Percentiles rank a stretch among this genome's conserved stretches.
phyloP scores from a whole-genome alignment of 768 basidiomycete species.

The Macrolepiota dolichaula region DNA sequence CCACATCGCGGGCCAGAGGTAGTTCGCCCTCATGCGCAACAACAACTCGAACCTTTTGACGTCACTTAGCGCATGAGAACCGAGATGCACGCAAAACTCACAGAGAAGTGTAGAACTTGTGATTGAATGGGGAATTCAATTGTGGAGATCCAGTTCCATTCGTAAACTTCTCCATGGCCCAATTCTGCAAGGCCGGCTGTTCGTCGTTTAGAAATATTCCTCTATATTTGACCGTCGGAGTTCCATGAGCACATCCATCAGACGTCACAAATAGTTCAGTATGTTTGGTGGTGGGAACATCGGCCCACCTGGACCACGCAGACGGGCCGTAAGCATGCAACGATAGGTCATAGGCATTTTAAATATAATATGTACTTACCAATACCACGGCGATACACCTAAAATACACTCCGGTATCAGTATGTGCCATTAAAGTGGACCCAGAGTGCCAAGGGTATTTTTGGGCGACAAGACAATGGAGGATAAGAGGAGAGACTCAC shows the following conservation, averaged over 20 bases:
- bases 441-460: background rate
- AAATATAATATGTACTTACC: slow-evolving; percentile 30
- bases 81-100: slow-evolving; percentile 21
- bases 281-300: slow-evolving; percentile 56
- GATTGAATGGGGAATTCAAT: slow-evolving; percentile 60
- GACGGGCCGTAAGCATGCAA: background rate
- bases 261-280: slow-evolving; percentile 42
- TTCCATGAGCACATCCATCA: slow-evolving; percentile 49
- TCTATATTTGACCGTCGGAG: slow-evolving; percentile 65
- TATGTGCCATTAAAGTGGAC: slow-evolving; percentile 3
- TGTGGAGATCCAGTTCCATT: slow-evolving; percentile 50
- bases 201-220: slow-evolving; percentile 77
- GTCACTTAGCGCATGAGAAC: background rate
- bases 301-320: slow-evolving; percentile 57
- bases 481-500: slow-evolving; percentile 23
- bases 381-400: slow-evolving; percentile 71
- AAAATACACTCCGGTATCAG: slow-evolving; percentile 9
- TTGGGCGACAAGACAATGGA: background rate
- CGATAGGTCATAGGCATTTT: background rate
- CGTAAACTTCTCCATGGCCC: slow-evolving; percentile 67
- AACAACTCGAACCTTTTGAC: slow-evolving; percentile 57
- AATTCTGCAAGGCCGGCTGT: slow-evolving; percentile 64
- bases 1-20: slow-evolving; percentile 63
- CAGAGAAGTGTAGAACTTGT: slow-evolving; percentile 54
- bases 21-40: slow-evolving; percentile 63